Conservation (phyloP, 331 rosid genomes). For the Ulmus americana region DNA sequence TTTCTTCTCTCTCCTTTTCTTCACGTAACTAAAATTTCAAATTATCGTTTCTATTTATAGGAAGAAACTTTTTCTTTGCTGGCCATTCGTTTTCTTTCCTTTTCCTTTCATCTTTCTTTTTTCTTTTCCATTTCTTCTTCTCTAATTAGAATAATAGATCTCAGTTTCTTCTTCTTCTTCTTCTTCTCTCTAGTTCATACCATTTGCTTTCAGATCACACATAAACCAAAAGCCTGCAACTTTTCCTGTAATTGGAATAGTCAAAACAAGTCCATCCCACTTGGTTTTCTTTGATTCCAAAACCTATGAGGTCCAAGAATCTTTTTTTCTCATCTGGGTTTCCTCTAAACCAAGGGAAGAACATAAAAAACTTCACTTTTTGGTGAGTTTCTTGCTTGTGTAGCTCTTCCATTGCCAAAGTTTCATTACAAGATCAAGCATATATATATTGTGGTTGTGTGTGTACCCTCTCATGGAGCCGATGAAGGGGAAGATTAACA, state of each 20-base stretch:
- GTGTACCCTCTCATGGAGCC: neutral
- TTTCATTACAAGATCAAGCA: conserved; percentile 13
- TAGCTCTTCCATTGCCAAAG: conserved; percentile 1
- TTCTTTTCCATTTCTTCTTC: conserved; percentile 8
- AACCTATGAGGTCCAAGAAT: conserved; percentile 3
- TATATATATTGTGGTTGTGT: neutral
- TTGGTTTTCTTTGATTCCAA: conserved; percentile 18
- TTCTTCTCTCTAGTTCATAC: conserved; percentile 3
- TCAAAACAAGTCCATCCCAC: conserved; percentile 1
- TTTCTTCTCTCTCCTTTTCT: conserved; percentile 19
- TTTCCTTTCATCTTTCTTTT: conserved; percentile 11
- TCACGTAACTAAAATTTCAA: conserved; percentile 14
- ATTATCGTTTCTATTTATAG: conserved; percentile 5
- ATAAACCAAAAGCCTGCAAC: neutral
- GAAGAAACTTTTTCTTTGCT: conserved; percentile 18
- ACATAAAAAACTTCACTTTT: conserved; percentile 17
- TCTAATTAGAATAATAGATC: conserved; percentile 20
- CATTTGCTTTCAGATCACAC: neutral
- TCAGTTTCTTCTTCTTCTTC: conserved; percentile 14
- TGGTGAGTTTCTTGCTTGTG: conserved; percentile 1
- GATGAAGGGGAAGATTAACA: conserved; percentile 24
- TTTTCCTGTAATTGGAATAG: conserved; percentile 14
- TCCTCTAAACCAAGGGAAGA: conserved; percentile 34
- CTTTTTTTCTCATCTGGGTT: conserved; percentile 32
- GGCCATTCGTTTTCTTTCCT: conserved; percentile 30